Evolutionary conservation across 2,329 filamentous ascomycete genomes (phyloP).

Genomic region (Tolypocladium sp.): DNA sequence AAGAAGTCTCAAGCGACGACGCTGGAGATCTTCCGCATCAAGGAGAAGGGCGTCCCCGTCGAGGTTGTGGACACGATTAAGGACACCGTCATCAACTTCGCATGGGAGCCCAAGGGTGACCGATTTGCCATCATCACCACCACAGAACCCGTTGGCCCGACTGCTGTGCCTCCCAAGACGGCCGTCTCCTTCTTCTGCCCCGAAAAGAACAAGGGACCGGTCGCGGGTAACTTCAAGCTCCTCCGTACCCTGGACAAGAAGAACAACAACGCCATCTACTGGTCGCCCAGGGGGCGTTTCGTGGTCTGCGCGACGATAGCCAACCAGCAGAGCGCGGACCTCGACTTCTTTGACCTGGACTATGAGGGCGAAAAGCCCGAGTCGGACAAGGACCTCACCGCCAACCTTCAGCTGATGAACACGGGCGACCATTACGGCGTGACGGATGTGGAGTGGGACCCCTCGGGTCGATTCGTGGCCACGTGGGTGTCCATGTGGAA

Average conservation of each 20-base stretch:
- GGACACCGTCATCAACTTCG: conserved; percentile 98
- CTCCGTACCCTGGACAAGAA: conserved; percentile 95
- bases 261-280: conserved; percentile 99
- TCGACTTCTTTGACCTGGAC: conserved; percentile 96
- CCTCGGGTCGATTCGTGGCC: conserved; percentile 87
- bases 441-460: conserved; percentile 97
- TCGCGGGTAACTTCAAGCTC: conserved; percentile 90
- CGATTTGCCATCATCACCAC: conserved; percentile 96
- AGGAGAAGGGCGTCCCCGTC: conserved; percentile 95
- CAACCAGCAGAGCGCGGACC: conserved; percentile 86
- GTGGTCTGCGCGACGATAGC: conserved; percentile 89
- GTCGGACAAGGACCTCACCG: conserved; percentile 85
- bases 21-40: conserved; percentile 94
- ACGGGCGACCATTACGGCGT: conserved; percentile 93
- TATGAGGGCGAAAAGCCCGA: conserved; percentile 96
- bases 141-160: conserved; percentile 67
- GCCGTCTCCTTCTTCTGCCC: conserved; percentile 93
- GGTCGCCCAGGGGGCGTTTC: conserved; percentile 92
- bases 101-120: conserved; percentile 97
- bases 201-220: conserved; percentile 78
- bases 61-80: conserved; percentile 97
- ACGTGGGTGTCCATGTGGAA: conserved; percentile 94
- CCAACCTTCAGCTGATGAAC: conserved; percentile 92
- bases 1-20: conserved; percentile 98
- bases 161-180: conserved; percentile 86